Base-by-base conservation (phyloP, 2,329 filamentous ascomycete species). In the Sporothrix brasiliensis region DNA sequence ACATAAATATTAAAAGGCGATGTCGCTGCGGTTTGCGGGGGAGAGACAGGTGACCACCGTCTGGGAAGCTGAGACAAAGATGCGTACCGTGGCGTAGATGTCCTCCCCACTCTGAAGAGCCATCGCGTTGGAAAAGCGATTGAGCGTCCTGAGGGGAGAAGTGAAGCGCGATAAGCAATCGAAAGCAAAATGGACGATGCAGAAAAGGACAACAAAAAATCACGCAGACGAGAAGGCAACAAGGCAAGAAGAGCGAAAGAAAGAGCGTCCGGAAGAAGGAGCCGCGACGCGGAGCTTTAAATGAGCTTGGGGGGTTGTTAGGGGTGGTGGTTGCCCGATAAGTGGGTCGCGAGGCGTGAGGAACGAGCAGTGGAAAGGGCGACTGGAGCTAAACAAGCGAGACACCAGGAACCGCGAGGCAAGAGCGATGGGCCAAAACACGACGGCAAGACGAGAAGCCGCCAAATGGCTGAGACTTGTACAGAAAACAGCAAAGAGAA, bases 81-180 rank as follows among this genome's bases (percentile, higher is more conserved):
- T 14, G 60, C 84, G 76, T 80, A 88, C 85, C 78, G 85, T 87
- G 74, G 84, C 85, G 78, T 87, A 88, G 75, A 85, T 81, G 74
- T 87, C 84, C 77, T 84, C 83, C 73, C 78, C 80, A 75, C 76
- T 76, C 75, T 76, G 76, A 69, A 77, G 75, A 73, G 80, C 79
- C 81, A 83, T 83, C 73, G 73, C 73, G 74, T 74, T 71, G 73
- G 71, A 27, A 72, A 69, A 73, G 56, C 56, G 39, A 58, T 39
- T 47, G n/a, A 61, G 70, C 67, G 65, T 67, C 69, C 60, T 24
- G 24, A 44, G 61, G 70, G 24, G 49, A 72, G 68, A 70, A 30
- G 66, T 47, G 41, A 49, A n/a, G 41, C 53, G 49, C 27, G 47
- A 54, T 16, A 49, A 54, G 39, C 21, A 56, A 58, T 66, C 34